Evolutionary conservation across 345 rosid genomes (phyloP), one percentile per base, ranked within the genome.

Genomic region (Carallia brachiata): DNA sequence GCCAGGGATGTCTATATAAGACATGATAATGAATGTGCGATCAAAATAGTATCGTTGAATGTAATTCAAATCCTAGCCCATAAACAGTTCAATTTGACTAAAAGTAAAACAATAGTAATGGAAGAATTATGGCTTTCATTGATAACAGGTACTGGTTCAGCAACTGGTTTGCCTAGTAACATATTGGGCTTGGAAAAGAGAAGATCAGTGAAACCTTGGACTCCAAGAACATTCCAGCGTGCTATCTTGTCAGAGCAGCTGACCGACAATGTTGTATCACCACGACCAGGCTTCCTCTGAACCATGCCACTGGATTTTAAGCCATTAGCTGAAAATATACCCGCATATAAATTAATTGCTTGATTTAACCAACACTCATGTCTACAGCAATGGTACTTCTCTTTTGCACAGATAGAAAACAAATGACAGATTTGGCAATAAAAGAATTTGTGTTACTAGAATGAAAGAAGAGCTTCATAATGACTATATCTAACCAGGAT

Each of bases 251-350:
- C 96, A 8, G 96, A 88, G 82, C 98, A 93, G 86, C 92, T 85
- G 70, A 90, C 97, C 17, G 98, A 91, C 78, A 87, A 83, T 54
- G 98, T 94, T 1, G 86, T 77, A 78, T 90, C 90, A 72, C 97
- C 98, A 36, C 97, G 97, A 61, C 98, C 97, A 73, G 98, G 97
- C 82, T 94, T 94, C 77, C 96, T 84, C 70, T 90, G 96, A 67
- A 91, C 97, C 76, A 67, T 75, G 75, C 87, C 88, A 62, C 75
- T 65, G 16, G 66, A 68, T 70, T 69, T 75, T 48, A 75, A 66
- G 69, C 58, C 64, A 69, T 77, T 57, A 61, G 72, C 90, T 80
- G 88, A 67, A 77, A 75, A 57, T 50, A 69, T n/a, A 78, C 55
- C 76, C 40, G 53, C 58, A 53, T 15, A 53, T 44, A 52, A 71